Conservation (phyloP, 768 basidiomycete genomes). For the Paxillus ammoniavirescens region DNA sequence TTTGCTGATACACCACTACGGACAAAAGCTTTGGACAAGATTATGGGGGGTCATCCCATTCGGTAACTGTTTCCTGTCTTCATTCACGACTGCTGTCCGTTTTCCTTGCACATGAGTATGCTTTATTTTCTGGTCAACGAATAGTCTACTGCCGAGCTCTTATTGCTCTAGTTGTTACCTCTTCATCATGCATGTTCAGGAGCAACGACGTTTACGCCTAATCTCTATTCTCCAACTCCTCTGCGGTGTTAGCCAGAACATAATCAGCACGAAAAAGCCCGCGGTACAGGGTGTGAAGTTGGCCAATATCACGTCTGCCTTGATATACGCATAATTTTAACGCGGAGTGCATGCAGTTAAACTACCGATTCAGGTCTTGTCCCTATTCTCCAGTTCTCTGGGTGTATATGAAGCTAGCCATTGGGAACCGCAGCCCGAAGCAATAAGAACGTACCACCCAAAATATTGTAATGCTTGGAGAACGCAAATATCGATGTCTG, state of each 20-base stretch:
- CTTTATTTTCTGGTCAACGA: neutral
- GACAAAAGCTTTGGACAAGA: constrained; percentile 76
- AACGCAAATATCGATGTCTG: too few species aligned
- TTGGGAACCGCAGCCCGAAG: too few species aligned
- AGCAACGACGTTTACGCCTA: neutral
- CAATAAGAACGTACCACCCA: too few species aligned
- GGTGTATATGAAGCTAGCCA: too few species aligned
- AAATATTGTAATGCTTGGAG: too few species aligned
- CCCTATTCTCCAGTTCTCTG: too few species aligned
- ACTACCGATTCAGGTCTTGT: too few species aligned
- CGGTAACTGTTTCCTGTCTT: constrained; percentile 6
- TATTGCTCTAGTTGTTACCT: neutral
- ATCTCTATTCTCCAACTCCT: neutral
- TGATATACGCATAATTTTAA: too few species aligned
- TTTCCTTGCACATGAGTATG: neutral
- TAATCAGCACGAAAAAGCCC: neutral
- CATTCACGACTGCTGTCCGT: neutral
- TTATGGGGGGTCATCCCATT: constrained; percentile 59
- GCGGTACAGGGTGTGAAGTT: too few species aligned
- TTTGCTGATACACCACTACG: constrained; percentile 87
- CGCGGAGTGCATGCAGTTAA: too few species aligned
- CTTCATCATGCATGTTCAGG: neutral
- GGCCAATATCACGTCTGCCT: too few species aligned
- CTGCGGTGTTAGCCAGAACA: neutral
- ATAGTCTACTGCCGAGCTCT: neutral